Base-by-base conservation (phyloP, 179 eudicot genomes). In the Drosera spatulata region DNA sequence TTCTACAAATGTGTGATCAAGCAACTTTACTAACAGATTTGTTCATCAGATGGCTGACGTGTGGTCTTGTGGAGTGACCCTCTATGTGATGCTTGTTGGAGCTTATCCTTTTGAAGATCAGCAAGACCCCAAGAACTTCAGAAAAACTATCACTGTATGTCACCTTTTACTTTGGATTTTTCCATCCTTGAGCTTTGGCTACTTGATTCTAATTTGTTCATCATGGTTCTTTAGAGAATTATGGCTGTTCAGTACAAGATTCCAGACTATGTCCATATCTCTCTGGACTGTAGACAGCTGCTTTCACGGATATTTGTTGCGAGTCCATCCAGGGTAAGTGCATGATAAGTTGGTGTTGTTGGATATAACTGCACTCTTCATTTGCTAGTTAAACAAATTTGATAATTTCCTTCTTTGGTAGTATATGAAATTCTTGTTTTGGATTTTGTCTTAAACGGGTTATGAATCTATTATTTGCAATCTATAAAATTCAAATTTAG, bases 31-130 rank as follows among this genome's bases (percentile, higher is more conserved):
- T 43, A 43, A 43, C 45, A 43, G 8, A 4, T 43, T 43, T 43
- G 5, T 43, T 49, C 42, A 69, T 69, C 70, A 77, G 81, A 12
- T 73, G 75, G 81, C 81, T 50, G 81, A 77, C 67, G 81, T 77
- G 45, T 77, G 81, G 81, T 73, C 81, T 7, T 73, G 75, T 64
- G 81, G 81, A 66, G 81, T 77, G 65, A 73, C 81, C 15, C 75
- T 77, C 4, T 77, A 73, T 59, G 81, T 73, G 41, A 77, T 77
- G 80, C 68, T 77, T 68, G 78, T 70, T 9, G 81, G 81, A 47
- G 78, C 70, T 5, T 77, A 77, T 68, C 81, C 81, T 57, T 77
- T 77, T 61, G 78, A 73, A 58, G 81, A 77, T 50, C 81, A 77
- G 7, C 50, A 70, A 39, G 81, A 77, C 59, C 78, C 81, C 10